Base-by-base conservation (phyloP, 1,139 yeast genomes). In the Saccharomyces hybrid region DNA sequence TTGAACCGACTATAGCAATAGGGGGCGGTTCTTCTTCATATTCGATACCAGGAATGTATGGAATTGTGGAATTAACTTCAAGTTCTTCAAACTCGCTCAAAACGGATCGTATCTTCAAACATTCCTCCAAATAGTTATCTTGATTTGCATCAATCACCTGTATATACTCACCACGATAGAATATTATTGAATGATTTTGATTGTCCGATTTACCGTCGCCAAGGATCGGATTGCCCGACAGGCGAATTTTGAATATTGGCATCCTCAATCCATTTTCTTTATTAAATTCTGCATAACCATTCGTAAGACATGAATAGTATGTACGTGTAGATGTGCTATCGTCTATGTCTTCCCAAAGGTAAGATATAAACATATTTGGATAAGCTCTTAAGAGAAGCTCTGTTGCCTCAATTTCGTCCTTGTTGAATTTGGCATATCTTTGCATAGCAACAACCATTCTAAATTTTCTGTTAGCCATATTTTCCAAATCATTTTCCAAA, bases 131-230 rank as follows among this genome's bases (percentile, higher is more conserved):
- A 66, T 88, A 88, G 66, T 88, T 87, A 66, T 88, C 96, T 66
- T 88, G 96, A 61, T 88, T 88, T 0, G 96, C 93, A 71, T 88
- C 96, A 49, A 88, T 81, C 1, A 88, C 87, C 69, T 88, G 96
- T 58, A 88, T 84, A 63, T 88, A 88, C 63, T 88, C 96, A 1
- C 96, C 96, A 42, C 96, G 78, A 61, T 85, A 83, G 64, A 83
- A 88, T 2, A 87, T 80, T n/a, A 88, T 64, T 0, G 95, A 79
- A 65, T 82, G 83, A 63, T 88, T 88, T 66, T 88, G 96, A 64
- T 88, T 88, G 65, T 88, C 96, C 2, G 95, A 83, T 66, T 88
- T 88, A 2, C 96, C 96, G 70, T 88, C 96, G 0, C 97, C 97
- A 28, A 89, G 72, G 44, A 88, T 86, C 2, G 97, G 97, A 65